phyloP scores from a whole-genome alignment of 345 rosid species.

The Euphorbia peplus region DNA sequence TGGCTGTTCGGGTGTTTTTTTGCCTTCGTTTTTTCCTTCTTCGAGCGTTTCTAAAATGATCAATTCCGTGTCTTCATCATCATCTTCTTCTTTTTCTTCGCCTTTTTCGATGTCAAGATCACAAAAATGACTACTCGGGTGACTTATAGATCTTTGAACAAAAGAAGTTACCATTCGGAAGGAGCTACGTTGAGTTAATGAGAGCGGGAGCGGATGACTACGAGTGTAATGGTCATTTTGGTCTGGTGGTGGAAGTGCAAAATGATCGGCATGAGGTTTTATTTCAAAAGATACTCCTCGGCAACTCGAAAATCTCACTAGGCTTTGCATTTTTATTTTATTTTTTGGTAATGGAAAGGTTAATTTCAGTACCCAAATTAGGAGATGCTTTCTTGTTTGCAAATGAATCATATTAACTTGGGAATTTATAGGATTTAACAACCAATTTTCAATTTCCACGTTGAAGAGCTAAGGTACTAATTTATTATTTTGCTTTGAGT shows the following conservation, averaged over 20 bases:
- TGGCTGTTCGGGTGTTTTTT: constrained; percentile 12
- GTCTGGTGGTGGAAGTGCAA: constrained; percentile 20
- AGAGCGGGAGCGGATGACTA: constrained; percentile 36
- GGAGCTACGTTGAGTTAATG: constrained; percentile 25
- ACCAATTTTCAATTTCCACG: too few relatives aligned
- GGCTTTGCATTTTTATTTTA: constrained; percentile 28
- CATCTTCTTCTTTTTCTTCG: constrained; percentile 19
- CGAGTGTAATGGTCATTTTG: background rate
- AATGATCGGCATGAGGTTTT: constrained; percentile 50
- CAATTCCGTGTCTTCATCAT: too few relatives aligned
- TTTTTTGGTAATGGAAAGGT: too few relatives aligned
- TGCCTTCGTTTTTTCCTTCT: constrained; percentile 27
- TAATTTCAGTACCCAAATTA: too few relatives aligned
- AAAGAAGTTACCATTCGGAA: constrained; percentile 43
- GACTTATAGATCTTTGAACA: constrained; percentile 43
- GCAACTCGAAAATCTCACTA: constrained; percentile 64
- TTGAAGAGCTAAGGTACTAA: too few relatives aligned
- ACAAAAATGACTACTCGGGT: constrained; percentile 69
- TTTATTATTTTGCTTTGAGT: too few relatives aligned
- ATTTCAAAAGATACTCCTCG: constrained; percentile 68
- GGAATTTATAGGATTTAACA: too few relatives aligned
- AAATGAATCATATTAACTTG: too few relatives aligned
- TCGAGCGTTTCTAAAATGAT: constrained; percentile 31
- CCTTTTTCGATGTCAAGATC: constrained; percentile 38
- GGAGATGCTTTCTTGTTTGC: background rate